Conservation (phyloP, 768 basidiomycete species). For the Gautieria morchelliformis region DNA sequence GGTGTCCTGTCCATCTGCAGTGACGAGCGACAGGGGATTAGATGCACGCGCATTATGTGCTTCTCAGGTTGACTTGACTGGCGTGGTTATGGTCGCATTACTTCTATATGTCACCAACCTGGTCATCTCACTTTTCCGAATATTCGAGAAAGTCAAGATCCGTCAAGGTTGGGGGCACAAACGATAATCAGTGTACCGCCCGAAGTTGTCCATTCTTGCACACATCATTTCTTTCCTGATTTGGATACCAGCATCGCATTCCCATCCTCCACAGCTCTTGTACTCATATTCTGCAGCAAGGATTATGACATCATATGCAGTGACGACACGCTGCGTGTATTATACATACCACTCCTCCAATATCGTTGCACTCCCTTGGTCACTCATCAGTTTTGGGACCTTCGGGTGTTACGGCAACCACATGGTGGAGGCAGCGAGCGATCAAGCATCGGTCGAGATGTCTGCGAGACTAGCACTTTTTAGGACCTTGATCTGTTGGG, state of each 20-base stretch:
- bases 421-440: not conserved
- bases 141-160: slow-evolving; percentile 78
- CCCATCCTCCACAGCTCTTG: not conserved
- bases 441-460: not conserved
- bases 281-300: not conserved
- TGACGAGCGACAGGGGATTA: not conserved
- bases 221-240: not conserved
- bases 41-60: slow-evolving; percentile 50
- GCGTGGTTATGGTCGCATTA: slow-evolving; percentile 67
- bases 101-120: slow-evolving; percentile 78
- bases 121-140: slow-evolving; percentile 74
- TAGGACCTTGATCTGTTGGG: slow-evolving; percentile 54
- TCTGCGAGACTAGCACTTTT: not conserved
- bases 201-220: not conserved
- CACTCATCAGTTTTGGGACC: not conserved
- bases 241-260: not conserved
- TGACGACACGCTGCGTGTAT: not conserved
- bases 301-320: not conserved
- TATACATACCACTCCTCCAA: not conserved
- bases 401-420: not conserved
- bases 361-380: not conserved
- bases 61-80: slow-evolving; percentile 67
- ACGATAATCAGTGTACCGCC: not conserved
- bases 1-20: slow-evolving; percentile 14
- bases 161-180: slow-evolving; percentile 3